Evolutionary conservation across 352 stramenopile genomes (phyloP).

Genomic region (Pythium oligandrum): DNA sequence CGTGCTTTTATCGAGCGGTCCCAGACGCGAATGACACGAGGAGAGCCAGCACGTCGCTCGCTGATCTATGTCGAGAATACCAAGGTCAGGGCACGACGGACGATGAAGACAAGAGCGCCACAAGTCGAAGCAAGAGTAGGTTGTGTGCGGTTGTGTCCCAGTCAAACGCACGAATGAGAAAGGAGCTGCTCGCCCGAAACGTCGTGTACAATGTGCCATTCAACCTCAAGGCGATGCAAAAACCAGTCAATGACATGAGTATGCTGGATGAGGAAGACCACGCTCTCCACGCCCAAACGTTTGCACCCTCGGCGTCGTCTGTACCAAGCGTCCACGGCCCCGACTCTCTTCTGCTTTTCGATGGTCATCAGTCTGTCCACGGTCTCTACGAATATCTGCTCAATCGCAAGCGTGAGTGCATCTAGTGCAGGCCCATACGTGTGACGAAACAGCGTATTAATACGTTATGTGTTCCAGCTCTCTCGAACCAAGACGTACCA

Average conservation of each 20-base stretch:
- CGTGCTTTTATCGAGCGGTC: slow-evolving; percentile 44
- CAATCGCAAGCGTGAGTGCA: slow-evolving; percentile 66
- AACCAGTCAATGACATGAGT: slow-evolving; percentile 20
- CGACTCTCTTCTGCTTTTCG: slow-evolving; percentile 63
- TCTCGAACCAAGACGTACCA: slow-evolving; percentile 72
- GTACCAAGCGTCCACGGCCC: slow-evolving; percentile 39
- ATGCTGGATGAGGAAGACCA: slow-evolving; percentile 26
- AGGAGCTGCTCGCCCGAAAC: slow-evolving; percentile 57
- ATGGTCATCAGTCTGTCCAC: slow-evolving; percentile 56
- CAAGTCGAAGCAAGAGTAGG: slow-evolving; percentile 3
- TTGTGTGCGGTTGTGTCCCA: slow-evolving; percentile 63
- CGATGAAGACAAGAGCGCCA: slow-evolving; percentile 1
- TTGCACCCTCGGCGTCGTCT: slow-evolving; percentile 5
- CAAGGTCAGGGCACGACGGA: neutral
- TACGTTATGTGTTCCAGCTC: slow-evolving; percentile 24
- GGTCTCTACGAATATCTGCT: slow-evolving; percentile 75
- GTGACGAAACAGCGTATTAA: neutral
- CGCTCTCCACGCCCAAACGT: slow-evolving; percentile 8
- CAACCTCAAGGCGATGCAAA: slow-evolving; percentile 18
- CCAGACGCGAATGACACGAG: slow-evolving; percentile 4
- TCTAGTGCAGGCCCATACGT: neutral
- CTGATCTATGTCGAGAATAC: slow-evolving; percentile 29
- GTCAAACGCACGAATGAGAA: slow-evolving; percentile 57
- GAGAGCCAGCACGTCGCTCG: slow-evolving; percentile 11
- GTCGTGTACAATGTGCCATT: slow-evolving; percentile 57